phyloP scores from a whole-genome alignment of 495 filamentous ascomycete species.

The Neurospora sp. region DNA sequence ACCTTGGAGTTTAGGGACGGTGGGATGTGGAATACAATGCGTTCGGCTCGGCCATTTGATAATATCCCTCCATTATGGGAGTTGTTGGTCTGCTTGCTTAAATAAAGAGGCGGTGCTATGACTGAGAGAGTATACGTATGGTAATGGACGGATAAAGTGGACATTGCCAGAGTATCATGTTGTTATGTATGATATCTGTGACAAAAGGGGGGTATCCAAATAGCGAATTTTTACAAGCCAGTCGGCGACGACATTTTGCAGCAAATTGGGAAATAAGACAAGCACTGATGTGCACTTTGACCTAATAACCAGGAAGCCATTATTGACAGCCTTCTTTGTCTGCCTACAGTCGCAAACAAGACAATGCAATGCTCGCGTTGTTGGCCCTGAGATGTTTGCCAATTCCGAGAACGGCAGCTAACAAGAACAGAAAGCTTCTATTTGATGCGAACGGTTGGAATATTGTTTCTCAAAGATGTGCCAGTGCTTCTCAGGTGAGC shows the following conservation, averaged over 20 bases:
- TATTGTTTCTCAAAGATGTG: background rate
- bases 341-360: background rate
- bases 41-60: background rate
- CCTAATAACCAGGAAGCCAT: background rate
- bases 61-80: background rate
- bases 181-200: background rate
- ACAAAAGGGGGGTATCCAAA: background rate
- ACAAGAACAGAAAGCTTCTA: background rate
- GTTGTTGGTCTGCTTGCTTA: background rate
- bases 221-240: background rate
- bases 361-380: background rate
- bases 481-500: background rate
- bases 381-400: background rate
- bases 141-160: background rate
- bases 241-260: background rate
- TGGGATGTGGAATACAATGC: background rate
- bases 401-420: background rate
- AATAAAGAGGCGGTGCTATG: background rate
- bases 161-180: background rate
- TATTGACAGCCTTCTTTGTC: background rate
- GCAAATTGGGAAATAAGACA: background rate
- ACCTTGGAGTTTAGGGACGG: background rate
- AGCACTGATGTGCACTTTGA: background rate
- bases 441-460: background rate
- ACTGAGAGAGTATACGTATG: background rate